Evolutionary conservation across 768 basidiomycete species (phyloP), one percentile per base, ranked within the genome.

Genomic region (Tricholomella constricta): DNA sequence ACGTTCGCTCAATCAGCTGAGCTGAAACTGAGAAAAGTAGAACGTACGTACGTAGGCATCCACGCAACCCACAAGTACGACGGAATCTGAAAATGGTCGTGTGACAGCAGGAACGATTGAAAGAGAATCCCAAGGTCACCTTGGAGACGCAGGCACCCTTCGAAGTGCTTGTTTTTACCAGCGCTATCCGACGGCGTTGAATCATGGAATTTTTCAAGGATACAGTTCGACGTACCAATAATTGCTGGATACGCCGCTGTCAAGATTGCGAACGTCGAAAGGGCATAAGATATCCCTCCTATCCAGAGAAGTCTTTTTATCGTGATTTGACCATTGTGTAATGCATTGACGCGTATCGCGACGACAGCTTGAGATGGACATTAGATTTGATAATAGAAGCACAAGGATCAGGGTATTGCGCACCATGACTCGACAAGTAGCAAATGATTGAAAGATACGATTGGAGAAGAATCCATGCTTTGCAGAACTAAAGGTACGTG

Each of bases 1-100:
- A 23, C 1, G 14, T 22, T 10, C 19, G 14, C 15, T 38, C 20
- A 44, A 23, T 20, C 26, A n/a, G n/a, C n/a, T n/a, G n/a, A n/a
- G n/a, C n/a, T n/a, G n/a, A n/a, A n/a, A n/a, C n/a, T n/a, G n/a
- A n/a, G n/a, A n/a, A n/a, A n/a, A n/a, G n/a, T n/a, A n/a, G n/a
- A n/a, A n/a, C n/a, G n/a, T n/a, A 52, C 54, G 14, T 20, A 59
- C 57, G 54, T 59, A 8, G 57, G 57, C 32, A 59, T 15, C 54
- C 54, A 59, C 6, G 23, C 22, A 42, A 45, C 22, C 57, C 57
- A 55, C 20, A 45, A n/a, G 25, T 49, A 52, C 14, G 53, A 37
- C 14, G 50, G 54, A 25, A 45, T 46, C 57, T 59, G n/a, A 20
- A n/a, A 37, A 25, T 2, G 10, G 23, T n/a, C n/a, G n/a, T n/a